Evolutionary conservation across 441 rosid species (phyloP).

Genomic region (Pelargonium cotyledonis): DNA sequence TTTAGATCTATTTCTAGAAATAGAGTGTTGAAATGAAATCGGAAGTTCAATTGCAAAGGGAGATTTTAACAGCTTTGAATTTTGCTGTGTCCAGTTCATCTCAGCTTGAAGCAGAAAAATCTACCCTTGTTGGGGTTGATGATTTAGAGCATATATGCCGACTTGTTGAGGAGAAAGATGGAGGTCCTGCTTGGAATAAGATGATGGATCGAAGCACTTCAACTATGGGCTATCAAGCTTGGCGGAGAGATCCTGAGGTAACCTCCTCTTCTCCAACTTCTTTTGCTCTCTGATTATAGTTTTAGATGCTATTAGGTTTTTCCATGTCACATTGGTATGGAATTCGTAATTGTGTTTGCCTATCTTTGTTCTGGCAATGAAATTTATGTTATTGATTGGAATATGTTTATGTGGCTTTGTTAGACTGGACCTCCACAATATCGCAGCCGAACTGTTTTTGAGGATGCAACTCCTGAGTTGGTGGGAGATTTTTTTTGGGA

Average conservation of each 20-base stretch:
- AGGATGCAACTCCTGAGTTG: constrained; percentile 86
- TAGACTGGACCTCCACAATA: constrained; percentile 87
- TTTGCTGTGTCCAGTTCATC: constrained; percentile 34
- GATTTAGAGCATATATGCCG: constrained; percentile 62
- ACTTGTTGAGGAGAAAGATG: constrained; percentile 83
- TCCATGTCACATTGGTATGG: background rate
- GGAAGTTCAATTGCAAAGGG: background rate
- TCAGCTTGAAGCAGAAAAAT: constrained; percentile 26
- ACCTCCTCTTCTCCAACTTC: constrained; percentile 3
- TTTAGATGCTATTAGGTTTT: background rate
- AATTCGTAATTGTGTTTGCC: background rate
- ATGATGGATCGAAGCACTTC: constrained; percentile 85
- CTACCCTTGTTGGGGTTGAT: constrained; percentile 41
- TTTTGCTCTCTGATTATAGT: background rate
- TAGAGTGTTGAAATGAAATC: background rate
- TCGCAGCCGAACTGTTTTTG: constrained; percentile 75
- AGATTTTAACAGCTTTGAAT: background rate
- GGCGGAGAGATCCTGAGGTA: constrained; percentile 88
- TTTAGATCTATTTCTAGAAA: background rate
- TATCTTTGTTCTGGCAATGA: background rate
- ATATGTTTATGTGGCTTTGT: constrained; percentile 17
- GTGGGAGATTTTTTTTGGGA: constrained; percentile 95
- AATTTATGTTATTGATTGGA: constrained; percentile 16
- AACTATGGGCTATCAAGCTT: constrained; percentile 69
- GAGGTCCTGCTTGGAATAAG: constrained; percentile 89